Conservation (phyloP, 495 filamentous ascomycete genomes). For the Lichina pygmaea region DNA sequence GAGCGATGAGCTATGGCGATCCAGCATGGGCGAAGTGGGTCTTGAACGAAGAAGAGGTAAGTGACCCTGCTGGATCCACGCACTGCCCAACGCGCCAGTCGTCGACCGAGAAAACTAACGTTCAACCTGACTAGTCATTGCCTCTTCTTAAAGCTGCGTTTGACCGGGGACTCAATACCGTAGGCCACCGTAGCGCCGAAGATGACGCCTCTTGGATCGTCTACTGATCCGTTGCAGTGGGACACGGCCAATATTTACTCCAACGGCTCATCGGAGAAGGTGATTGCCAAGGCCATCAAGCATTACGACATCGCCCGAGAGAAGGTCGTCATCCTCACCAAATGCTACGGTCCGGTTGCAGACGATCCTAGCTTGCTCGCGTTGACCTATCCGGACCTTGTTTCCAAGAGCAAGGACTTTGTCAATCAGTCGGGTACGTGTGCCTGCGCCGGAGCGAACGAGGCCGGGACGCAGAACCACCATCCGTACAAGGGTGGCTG, state of each 20-base stretch:
- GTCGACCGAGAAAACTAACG: not conserved
- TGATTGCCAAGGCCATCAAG: constrained; percentile 20
- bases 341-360: constrained; percentile 15
- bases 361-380: constrained; percentile 10
- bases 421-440: constrained; percentile 14
- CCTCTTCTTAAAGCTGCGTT: constrained; percentile 20
- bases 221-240: constrained; percentile 4
- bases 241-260: constrained; percentile 20
- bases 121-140: constrained; percentile 4
- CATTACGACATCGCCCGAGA: constrained; percentile 17
- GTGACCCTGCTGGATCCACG: not conserved
- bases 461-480: too few relatives aligned
- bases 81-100: too few relatives aligned
- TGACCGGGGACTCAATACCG: constrained; percentile 17
- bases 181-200: constrained; percentile 4
- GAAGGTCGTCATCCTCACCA: constrained; percentile 18
- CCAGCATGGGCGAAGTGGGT: constrained; percentile 18
- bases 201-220: not conserved
- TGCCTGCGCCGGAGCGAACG: not conserved
- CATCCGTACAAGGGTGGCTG: too few relatives aligned
- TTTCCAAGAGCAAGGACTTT: constrained; percentile 17
- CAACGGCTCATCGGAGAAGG: constrained; percentile 16
- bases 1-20: constrained; percentile 19
- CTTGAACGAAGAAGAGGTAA: constrained; percentile 15
- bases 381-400: constrained; percentile 9